phyloP scores from a whole-genome alignment of 208 protist species.

The Crithidia mellificae region DNA sequence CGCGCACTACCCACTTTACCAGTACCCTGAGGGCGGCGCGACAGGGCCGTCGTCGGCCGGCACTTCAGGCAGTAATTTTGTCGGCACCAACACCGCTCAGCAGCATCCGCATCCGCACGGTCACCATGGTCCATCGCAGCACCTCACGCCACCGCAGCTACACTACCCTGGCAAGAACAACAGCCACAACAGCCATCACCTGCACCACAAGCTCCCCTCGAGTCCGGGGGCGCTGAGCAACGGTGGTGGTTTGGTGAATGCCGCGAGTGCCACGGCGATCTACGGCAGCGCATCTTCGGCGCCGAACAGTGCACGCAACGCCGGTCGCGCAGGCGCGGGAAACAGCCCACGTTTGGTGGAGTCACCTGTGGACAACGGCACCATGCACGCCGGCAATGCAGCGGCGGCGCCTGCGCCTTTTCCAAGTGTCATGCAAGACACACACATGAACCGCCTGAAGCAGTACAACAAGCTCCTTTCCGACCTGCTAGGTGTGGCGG shows the following conservation, averaged over 20 bases:
- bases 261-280: neutral
- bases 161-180: neutral
- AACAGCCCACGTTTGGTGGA: constrained; percentile 10
- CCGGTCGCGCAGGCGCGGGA: neutral
- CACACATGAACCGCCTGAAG: constrained; percentile 34
- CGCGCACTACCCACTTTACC: constrained; percentile 47
- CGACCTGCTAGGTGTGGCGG: constrained; percentile 42
- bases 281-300: constrained; percentile 1
- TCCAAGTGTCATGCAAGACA: constrained; percentile 9
- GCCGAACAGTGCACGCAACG: neutral
- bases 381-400: no score
- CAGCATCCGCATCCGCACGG: neutral
- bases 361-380: constrained; percentile 13
- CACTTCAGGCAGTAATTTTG: neutral
- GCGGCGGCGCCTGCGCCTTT: neutral
- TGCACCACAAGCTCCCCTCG: neutral
- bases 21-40: constrained; percentile 28
- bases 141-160: neutral
- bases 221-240: neutral
- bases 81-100: neutral
- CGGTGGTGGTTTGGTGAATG: constrained; percentile 1
- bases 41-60: neutral
- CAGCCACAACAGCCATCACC: neutral
- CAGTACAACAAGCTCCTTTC: constrained; percentile 39
- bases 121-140: no score